Conservation (phyloP, 2,329 filamentous ascomycete species). For the Teratosphaeria destructans region DNA sequence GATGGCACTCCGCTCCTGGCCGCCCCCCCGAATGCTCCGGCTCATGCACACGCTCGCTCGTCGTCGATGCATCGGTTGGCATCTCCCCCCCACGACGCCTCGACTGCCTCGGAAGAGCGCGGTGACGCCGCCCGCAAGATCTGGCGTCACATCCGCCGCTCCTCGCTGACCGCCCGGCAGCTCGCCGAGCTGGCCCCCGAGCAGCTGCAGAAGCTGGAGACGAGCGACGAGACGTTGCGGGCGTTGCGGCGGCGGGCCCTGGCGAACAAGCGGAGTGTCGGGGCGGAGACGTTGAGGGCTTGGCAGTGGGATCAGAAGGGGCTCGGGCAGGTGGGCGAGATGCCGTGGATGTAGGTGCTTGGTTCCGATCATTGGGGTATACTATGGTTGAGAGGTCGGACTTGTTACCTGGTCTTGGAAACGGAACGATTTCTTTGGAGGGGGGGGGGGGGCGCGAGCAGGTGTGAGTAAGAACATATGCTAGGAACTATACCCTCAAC, state of each 20-base stretch:
- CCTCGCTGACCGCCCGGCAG: constrained; percentile 18
- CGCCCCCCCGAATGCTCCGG: background rate
- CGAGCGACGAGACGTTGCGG: constrained; percentile 14
- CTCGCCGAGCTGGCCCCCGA: constrained; percentile 14
- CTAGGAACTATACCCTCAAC: background rate
- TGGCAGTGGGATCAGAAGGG: constrained; percentile 22
- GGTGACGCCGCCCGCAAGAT: constrained; percentile 26
- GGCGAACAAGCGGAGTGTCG: constrained; percentile 31
- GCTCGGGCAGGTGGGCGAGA: background rate
- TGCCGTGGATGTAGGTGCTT: background rate
- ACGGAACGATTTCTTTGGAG: background rate
- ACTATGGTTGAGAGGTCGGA: no score
- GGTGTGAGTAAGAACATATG: background rate
- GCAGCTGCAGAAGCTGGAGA: constrained; percentile 15
- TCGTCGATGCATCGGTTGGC: background rate
- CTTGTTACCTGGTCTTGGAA: background rate
- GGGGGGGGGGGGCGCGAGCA: no score
- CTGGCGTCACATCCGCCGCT: constrained; percentile 29
- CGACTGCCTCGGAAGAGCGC: background rate
- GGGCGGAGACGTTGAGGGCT: constrained; percentile 30
- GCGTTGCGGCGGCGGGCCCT: constrained; percentile 25
- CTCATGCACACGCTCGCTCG: background rate
- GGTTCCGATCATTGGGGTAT: background rate
- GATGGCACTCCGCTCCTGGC: background rate
- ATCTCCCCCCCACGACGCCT: background rate